Percentiles rank a stretch among this genome's conserved stretches.
phyloP scores from a whole-genome alignment of 495 filamentous ascomycete genomes.

The Aspergillus egyptiacus region DNA sequence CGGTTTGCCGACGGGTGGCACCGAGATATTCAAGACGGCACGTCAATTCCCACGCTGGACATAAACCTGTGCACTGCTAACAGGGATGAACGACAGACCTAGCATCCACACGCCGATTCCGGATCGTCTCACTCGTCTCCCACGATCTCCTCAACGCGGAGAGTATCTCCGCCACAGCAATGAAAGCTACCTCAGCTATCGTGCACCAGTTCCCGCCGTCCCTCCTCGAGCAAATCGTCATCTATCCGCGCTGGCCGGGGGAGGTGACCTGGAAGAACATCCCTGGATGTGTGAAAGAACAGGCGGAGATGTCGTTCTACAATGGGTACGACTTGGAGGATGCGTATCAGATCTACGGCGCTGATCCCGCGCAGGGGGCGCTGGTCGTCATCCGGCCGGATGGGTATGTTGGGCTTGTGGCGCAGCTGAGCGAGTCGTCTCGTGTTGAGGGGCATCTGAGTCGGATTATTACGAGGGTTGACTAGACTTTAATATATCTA shows the following conservation, averaged over 20 bases:
- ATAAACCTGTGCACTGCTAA: constrained; percentile 25
- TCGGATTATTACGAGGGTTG: background rate
- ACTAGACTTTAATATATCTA: background rate
- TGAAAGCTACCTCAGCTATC: constrained; percentile 30
- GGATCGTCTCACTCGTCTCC: constrained; percentile 36
- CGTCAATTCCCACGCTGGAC: background rate
- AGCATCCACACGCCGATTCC: constrained; percentile 36
- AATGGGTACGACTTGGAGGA: constrained; percentile 55
- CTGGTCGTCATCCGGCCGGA: constrained; percentile 57
- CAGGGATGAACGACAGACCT: constrained; percentile 31
- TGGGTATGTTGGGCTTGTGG: constrained; percentile 45
- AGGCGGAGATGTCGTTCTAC: constrained; percentile 50
- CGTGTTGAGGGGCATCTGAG: background rate
- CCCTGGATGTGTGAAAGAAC: constrained; percentile 39
- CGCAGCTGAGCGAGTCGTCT: constrained; percentile 41
- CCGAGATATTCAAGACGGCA: constrained; percentile 44
- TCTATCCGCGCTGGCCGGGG: constrained; percentile 46
- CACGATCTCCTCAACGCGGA: constrained; percentile 23
- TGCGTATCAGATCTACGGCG: constrained; percentile 52
- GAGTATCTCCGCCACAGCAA: constrained; percentile 21
- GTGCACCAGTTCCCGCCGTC: constrained; percentile 35
- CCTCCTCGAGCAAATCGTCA: constrained; percentile 51
- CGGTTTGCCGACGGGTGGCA: constrained; percentile 39
- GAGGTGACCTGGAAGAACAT: constrained; percentile 48
- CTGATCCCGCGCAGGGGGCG: constrained; percentile 52